Evolutionary conservation across 306 rosid species (phyloP), one percentile per base, ranked within the genome.

Genomic region (Fragaria nilgerrensis): DNA sequence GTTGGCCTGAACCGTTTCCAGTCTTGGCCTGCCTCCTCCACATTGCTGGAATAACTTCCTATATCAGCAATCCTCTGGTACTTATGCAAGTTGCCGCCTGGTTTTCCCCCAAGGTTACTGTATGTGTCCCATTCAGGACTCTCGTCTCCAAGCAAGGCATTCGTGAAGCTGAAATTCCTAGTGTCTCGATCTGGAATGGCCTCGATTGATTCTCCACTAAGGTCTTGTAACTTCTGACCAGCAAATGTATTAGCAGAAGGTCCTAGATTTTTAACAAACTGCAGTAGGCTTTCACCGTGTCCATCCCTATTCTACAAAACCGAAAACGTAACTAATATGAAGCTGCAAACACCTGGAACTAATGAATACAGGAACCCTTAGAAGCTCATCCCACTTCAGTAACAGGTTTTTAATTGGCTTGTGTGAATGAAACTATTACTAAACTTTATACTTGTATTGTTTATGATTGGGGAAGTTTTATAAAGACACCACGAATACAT

Each of bases 251-350:
- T 59, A 27, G 74, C 77, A 13, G 68, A 29, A 63, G 77, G 64
- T 72, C 83, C 84, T n/a, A 56, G 63, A 32, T 68, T 62, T 74
- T 68, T 56, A 55, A 25, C 53, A 75, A 80, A 80, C 55, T 17
- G 66, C 79, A 56, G 39, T 75, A 45, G 69, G 70, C 56, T 74
- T 16, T 61, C 64, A 12, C 48, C 4, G 14, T 75, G 34, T 47
- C 71, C 71, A 1, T 9, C 27, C 50, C 37, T 25, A 4, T 63
- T 25, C 82, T 72, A n/a, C 73, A 72, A 63, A 49, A 49, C 45
- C 68, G 39, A 37, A 68, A 64, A 72, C 39, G 68, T 64, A 52
- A 73, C 61, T 13, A 69, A 32, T 34, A n/a, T 70, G 23, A 25
- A 39, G 59, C 0, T n/a, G 52, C 13, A 50, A 13, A 47, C 19